Conservation (phyloP, 371 early-diverging fungal species). For the Mortierella sp. region DNA sequence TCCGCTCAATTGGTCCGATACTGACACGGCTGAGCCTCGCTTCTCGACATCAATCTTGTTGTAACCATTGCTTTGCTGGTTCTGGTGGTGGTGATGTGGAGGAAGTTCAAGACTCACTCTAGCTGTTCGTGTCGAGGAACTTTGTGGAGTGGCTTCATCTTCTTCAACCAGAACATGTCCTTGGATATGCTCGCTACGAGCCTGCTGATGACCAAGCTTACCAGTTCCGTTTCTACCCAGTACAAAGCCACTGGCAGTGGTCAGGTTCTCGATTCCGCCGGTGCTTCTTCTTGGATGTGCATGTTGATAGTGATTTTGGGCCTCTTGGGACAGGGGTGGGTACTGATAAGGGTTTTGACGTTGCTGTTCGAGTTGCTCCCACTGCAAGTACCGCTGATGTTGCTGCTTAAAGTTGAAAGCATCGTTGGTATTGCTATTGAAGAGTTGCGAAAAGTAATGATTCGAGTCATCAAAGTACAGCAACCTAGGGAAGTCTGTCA, state of each 20-base stretch:
- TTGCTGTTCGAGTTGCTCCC: conserved; percentile 13
- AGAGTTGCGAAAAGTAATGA: conserved; percentile 38
- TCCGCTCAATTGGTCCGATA: conserved; percentile 3
- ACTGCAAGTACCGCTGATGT: too few relatives aligned
- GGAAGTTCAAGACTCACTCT: conserved; percentile 14
- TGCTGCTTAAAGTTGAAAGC: too few relatives aligned
- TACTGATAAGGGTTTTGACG: conserved; percentile 9
- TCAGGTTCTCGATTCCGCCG: conserved; percentile 10
- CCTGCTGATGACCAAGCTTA: conserved; percentile 12
- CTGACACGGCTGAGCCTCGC: conserved; percentile 1
- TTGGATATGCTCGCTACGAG: conserved; percentile 18
- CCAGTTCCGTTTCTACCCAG: conserved; percentile 11
- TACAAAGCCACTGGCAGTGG: conserved; percentile 23
- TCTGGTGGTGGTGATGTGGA: conserved; percentile 11
- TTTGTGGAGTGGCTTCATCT: not conserved
- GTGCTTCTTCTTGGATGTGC: conserved; percentile 10
- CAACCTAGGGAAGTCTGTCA: conserved; percentile 78
- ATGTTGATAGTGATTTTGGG: conserved; percentile 24
- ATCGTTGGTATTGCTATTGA: conserved; percentile 38
- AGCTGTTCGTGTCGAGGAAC: not conserved
- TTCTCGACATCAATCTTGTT: conserved; percentile 41
- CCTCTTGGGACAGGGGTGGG: conserved; percentile 19
- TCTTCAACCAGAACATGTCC: not conserved
- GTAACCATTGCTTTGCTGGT: conserved; percentile 28
- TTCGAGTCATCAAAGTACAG: conserved; percentile 71